These are phyloP conservation scores for Sungouiozyma intestinalis DNA, from an alignment of 805 yeast genomes.

Conservation along the genomic window DNA sequence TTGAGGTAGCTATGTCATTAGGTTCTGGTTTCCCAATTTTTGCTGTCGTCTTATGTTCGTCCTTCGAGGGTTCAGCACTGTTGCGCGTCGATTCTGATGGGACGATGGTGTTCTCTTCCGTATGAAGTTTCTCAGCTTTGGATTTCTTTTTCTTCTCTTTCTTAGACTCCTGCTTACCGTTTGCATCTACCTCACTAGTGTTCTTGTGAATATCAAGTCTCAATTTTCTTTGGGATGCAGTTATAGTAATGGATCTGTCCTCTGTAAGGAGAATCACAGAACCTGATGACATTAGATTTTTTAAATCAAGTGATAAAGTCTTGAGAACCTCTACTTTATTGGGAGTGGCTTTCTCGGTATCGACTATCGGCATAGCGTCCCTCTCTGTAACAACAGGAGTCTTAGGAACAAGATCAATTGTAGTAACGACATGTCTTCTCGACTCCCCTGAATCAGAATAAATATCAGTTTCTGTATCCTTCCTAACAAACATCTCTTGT, in stretches of 20 bases:
- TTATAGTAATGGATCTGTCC: neutral
- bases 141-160: neutral
- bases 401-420: neutral
- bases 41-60: too few relatives aligned
- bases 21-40: neutral
- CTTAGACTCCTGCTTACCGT: neutral
- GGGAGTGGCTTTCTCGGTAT: neutral
- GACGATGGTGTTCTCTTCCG: neutral
- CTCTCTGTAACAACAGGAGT: neutral
- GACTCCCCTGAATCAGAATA: neutral
- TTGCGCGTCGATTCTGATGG: too few relatives aligned
- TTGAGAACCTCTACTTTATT: too few relatives aligned
- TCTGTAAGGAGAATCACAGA: neutral
- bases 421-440: neutral
- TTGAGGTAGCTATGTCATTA: neutral
- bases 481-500: conserved; percentile 3
- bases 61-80: too few relatives aligned
- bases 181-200: neutral
- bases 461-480: neutral
- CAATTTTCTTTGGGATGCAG: neutral
- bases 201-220: neutral
- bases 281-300: neutral
- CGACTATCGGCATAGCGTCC: too few relatives aligned
- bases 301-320: neutral
- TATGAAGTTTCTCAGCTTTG: neutral